Evolutionary conservation across 2,329 filamentous ascomycete species (phyloP).

Genomic region (Fusarium beomiforme): DNA sequence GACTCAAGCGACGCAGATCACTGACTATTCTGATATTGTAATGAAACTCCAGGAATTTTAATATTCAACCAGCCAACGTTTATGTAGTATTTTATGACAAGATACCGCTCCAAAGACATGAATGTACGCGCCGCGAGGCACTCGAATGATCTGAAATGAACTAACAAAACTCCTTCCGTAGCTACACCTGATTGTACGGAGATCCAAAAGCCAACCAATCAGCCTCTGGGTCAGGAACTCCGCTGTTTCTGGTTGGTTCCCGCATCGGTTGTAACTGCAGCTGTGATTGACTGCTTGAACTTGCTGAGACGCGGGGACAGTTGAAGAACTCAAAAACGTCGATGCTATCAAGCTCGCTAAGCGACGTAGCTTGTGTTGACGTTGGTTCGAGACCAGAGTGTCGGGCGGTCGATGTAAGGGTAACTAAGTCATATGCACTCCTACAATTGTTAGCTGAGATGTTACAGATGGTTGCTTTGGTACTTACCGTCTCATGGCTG

Average conservation of each 20-base stretch:
- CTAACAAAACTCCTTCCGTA: neutral
- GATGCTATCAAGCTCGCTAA: slow-evolving; percentile 55
- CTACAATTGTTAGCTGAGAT: slow-evolving; percentile 36
- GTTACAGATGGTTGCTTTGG: fast-evolving
- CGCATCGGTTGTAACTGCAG: slow-evolving; percentile 2
- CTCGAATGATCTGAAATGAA: neutral
- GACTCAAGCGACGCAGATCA: neutral
- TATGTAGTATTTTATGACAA: neutral
- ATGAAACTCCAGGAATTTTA: too few species aligned
- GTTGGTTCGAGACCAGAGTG: slow-evolving; percentile 52
- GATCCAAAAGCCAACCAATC: slow-evolving; percentile 34
- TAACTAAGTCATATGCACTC: slow-evolving; percentile 53
- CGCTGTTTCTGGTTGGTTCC: slow-evolving; percentile 16
- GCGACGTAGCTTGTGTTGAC: slow-evolving; percentile 51
- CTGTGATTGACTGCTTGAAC: slow-evolving; percentile 31
- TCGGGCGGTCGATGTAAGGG: slow-evolving; percentile 48
- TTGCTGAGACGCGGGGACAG: slow-evolving; percentile 48
- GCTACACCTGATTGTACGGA: slow-evolving; percentile 3
- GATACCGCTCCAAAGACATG: neutral
- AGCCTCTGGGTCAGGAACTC: slow-evolving; percentile 22
- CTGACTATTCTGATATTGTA: neutral
- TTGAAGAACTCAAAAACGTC: slow-evolving; percentile 60
- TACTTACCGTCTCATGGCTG: slow-evolving; percentile 54
- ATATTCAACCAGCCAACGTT: too few species aligned
- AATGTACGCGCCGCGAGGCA: slow-evolving; percentile 6